Conservation (phyloP, 768 basidiomycete species). For the Asterophora parasitica region DNA sequence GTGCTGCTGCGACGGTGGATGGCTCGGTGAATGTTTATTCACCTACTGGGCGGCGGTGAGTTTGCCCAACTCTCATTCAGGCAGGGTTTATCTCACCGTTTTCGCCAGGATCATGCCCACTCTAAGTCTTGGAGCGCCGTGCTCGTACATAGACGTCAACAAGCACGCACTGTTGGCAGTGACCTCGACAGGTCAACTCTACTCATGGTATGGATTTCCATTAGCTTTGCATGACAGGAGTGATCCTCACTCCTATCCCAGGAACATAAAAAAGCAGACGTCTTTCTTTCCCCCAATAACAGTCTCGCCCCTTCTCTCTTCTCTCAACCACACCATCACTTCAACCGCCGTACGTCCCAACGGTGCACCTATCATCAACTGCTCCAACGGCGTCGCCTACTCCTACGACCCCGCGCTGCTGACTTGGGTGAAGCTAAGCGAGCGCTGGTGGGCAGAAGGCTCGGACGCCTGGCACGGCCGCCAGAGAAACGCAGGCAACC, state of each 20-base stretch:
- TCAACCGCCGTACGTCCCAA: slow-evolving; percentile 70
- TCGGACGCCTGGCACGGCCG: slow-evolving; percentile 82
- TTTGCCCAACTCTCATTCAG: not conserved
- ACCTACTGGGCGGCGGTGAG: slow-evolving; percentile 75
- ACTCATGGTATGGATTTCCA: slow-evolving; percentile 57
- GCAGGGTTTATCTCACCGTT: not conserved
- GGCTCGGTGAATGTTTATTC: slow-evolving; percentile 83
- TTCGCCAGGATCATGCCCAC: slow-evolving; percentile 67
- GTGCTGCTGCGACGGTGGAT: slow-evolving; percentile 76
- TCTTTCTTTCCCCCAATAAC: slow-evolving; percentile 64
- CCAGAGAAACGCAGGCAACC: slow-evolving; percentile 39
- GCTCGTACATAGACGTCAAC: slow-evolving; percentile 62
- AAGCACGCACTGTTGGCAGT: slow-evolving; percentile 66
- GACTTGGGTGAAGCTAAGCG: slow-evolving; percentile 72
- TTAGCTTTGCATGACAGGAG: not conserved
- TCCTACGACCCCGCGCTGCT: slow-evolving; percentile 68
- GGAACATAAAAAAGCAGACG: slow-evolving; percentile 69
- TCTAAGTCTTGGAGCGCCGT: slow-evolving; percentile 65
- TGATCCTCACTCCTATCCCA: slow-evolving; percentile 23
- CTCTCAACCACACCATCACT: slow-evolving; percentile 57
- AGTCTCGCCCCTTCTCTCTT: slow-evolving; percentile 53
- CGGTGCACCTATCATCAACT: slow-evolving; percentile 71
- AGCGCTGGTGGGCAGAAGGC: slow-evolving; percentile 81
- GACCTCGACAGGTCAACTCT: slow-evolving; percentile 66
- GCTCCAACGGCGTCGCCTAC: slow-evolving; percentile 74